Percentiles rank a stretch among this genome's conserved stretches.
phyloP scores from a whole-genome alignment of 2,329 filamentous ascomycete genomes.

The Xylariaceae sp. region DNA sequence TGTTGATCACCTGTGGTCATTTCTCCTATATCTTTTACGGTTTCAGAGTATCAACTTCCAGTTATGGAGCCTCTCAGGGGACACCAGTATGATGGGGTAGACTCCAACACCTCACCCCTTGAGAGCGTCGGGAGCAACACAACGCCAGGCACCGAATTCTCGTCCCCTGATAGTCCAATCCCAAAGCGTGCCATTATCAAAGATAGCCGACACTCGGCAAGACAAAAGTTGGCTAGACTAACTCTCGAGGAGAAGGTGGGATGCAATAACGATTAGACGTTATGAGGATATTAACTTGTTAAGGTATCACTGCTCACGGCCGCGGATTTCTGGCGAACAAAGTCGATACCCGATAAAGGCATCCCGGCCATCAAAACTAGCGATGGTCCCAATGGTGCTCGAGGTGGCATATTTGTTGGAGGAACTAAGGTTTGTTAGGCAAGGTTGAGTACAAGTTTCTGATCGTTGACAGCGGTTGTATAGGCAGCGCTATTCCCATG shows the following conservation, averaged over 20 bases:
- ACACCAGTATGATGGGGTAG: conserved; percentile 35
- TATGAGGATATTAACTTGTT: conserved; percentile 11
- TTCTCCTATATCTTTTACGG: conserved; percentile 4
- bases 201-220: conserved; percentile 46
- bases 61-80: conserved; percentile 35
- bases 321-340: conserved; percentile 72
- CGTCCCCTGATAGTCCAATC: conserved; percentile 48
- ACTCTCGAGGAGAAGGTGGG: conserved; percentile 61
- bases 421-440: conserved; percentile 57
- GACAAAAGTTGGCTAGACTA: conserved; percentile 54
- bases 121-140: conserved; percentile 43
- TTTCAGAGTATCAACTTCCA: conserved; percentile 3
- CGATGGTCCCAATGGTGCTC: conserved; percentile 71
- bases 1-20: conserved; percentile 11
- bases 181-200: conserved; percentile 40
- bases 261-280: neutral
- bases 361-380: conserved; percentile 68
- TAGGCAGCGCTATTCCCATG: conserved; percentile 79
- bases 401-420: conserved; percentile 69
- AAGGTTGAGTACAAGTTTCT: neutral
- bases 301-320: conserved; percentile 63
- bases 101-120: conserved; percentile 41
- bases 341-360: conserved; percentile 62
- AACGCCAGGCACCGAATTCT: conserved; percentile 55
- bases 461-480: conserved; percentile 8